Evolutionary conservation across 2,329 filamentous ascomycete species (phyloP), one percentile per base, ranked within the genome.

Genomic region (Talaromyces atroroseus): DNA sequence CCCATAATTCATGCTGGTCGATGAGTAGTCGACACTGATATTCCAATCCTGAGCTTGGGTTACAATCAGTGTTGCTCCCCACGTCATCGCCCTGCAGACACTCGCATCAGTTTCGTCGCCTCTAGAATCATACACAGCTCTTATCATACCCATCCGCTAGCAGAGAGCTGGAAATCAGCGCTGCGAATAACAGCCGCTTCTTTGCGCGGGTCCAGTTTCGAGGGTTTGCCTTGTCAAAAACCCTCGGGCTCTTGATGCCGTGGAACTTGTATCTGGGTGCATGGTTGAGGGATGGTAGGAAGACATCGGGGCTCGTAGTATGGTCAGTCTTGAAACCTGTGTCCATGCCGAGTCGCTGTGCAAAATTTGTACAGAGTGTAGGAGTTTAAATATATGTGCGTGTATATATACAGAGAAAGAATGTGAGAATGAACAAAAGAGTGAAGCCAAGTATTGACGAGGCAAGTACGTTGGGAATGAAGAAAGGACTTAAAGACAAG

Each of bases 1-100:
- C 2, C 71, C 71, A 42, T 71, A 72, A 59, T 71, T 74, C 66
- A 75, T 67, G 42, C 67, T 73, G 10, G 71, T 73, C 1, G 71
- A 66, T 1, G 71, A 69, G 45, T 70, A 63, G 14, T 65, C 52
- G 18, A 70, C 52, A 5, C 61, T 64, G 44, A 72, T 67, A 5
- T 64, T 51, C 71, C 70, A 74, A 40, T 68, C 68, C 48, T 68
- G 57, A 7, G 70, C 69, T 57, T 74, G 71, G 11, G 72, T 68
- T 14, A 71, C 72, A 20, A 74, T 59, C 45, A 73, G 57, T 1
- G 71, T 73, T n/a, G 69, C 63, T n/a, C 71, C 71, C 71, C 71
- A 74, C 18, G 69, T 70, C 71, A 73, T 74, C 29, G 64, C 70
- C 24, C 70, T 71, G 38, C 36, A 32, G 16, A 11, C 24, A 42